A percentile compares a stretch with the other conserved stretches of the same genome.
Conservation (phyloP, 805 yeast genomes). For the Yamadazyma sp. region DNA sequence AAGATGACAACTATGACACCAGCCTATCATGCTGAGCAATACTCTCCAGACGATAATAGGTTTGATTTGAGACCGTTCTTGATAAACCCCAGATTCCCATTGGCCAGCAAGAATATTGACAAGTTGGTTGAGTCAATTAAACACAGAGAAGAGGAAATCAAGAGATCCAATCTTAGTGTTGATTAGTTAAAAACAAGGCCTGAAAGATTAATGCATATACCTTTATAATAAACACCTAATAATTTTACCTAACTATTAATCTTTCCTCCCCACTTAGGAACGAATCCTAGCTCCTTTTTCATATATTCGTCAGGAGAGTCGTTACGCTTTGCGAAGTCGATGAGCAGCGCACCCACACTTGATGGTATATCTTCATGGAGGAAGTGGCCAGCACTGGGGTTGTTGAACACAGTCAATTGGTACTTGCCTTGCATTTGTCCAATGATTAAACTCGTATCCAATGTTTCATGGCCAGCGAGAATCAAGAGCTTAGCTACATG, state of each 20-base stretch:
- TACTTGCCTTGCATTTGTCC: slow-evolving; percentile 99
- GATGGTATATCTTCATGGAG: slow-evolving; percentile 89
- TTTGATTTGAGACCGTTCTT: slow-evolving; percentile 95
- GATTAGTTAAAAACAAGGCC: slow-evolving; percentile 33
- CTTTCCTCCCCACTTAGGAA: slow-evolving; percentile 41
- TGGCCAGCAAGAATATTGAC: slow-evolving; percentile 90
- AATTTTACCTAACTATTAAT: slow-evolving; percentile 19
- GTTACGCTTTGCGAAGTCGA: slow-evolving; percentile 50
- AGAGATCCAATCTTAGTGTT: slow-evolving; percentile 39
- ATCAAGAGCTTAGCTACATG: slow-evolving; percentile 63
- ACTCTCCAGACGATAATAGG: slow-evolving; percentile 97
- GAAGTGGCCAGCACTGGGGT: slow-evolving; percentile 71
- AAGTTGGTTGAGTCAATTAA: slow-evolving; percentile 61
- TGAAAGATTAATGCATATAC: too few relatives aligned
- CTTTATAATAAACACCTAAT: not conserved
- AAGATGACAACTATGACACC: slow-evolving; percentile 98
- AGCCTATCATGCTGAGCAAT: slow-evolving; percentile 95
- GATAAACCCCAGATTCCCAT: slow-evolving; percentile 83
- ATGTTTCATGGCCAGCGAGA: slow-evolving; percentile 83
- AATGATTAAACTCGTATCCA: slow-evolving; percentile 81
- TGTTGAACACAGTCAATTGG: slow-evolving; percentile 76
- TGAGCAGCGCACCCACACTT: slow-evolving; percentile 57
- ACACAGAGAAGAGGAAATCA: slow-evolving; percentile 37
- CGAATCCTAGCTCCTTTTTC: slow-evolving; percentile 30
- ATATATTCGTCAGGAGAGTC: slow-evolving; percentile 33